Conservation (phyloP, 202 grass and related monocot genomes). For the Saccharum hybrid region DNA sequence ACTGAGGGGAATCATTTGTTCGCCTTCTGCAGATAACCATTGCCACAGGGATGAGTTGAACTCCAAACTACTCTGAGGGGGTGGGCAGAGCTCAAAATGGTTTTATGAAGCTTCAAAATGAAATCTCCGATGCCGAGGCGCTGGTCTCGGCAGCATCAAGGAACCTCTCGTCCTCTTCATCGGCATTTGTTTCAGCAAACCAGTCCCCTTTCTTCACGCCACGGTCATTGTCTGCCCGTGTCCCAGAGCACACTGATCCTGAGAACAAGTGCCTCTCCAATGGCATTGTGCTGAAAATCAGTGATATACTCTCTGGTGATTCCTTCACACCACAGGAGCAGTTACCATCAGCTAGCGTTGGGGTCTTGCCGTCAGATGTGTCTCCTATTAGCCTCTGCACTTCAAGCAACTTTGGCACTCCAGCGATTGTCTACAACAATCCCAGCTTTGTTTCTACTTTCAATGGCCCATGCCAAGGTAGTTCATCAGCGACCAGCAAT, state of each 20-base stretch:
- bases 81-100: conserved; percentile 71
- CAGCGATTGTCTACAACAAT: conserved; percentile 71
- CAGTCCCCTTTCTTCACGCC: conserved; percentile 98
- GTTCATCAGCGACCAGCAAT: conserved; percentile 61
- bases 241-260: conserved; percentile 42
- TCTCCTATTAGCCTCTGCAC: conserved; percentile 74
- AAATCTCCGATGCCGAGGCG: conserved; percentile 76
- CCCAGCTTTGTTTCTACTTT: conserved; percentile 60
- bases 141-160: conserved; percentile 67
- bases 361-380: conserved; percentile 49
- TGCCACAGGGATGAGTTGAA: conserved; percentile 39
- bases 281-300: conserved; percentile 46
- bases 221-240: conserved; percentile 56
- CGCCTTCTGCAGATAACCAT: conserved; percentile 48
- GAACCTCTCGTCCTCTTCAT: conserved; percentile 90
- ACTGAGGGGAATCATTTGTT: conserved; percentile 25
- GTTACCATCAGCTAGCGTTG: conserved; percentile 43
- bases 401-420: conserved; percentile 78
- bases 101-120: conserved; percentile 97
- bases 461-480: conserved; percentile 60
- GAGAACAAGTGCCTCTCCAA: conserved; percentile 37
- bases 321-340: conserved; percentile 30
- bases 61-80: conserved; percentile 37
- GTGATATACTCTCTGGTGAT: conserved; percentile 56
- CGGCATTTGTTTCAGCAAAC: conserved; percentile 88